phyloP scores from a whole-genome alignment of 257 asterid genomes.

The Agastache rugosa region DNA sequence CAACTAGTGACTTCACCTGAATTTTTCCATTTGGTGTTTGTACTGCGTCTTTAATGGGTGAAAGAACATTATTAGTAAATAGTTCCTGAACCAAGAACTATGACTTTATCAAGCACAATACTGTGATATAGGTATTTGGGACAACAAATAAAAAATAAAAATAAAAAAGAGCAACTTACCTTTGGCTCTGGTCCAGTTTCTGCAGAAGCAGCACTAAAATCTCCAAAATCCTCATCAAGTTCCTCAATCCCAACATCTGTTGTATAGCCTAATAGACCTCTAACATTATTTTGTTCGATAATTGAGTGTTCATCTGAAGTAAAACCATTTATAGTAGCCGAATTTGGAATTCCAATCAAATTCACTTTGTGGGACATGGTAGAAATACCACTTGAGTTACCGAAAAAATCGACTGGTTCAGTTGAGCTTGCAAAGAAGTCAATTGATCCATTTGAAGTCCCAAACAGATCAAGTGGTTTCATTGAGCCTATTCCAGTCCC shows the following conservation, averaged over 20 bases:
- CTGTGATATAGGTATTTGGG: conserved; percentile 6
- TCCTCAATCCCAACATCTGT: conserved; percentile 46
- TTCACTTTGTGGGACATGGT: conserved; percentile 43
- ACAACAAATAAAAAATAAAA: not conserved
- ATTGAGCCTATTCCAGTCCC: conserved; percentile 42
- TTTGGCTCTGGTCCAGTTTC: conserved; percentile 49
- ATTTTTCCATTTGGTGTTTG: conserved; percentile 32
- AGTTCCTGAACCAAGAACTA: conserved; percentile 44
- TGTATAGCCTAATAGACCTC: conserved; percentile 35
- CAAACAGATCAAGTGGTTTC: conserved; percentile 43
- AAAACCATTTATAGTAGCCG: conserved; percentile 40
- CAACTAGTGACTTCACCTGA: conserved; percentile 39
- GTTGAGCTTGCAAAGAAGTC: conserved; percentile 42
- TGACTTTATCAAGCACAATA: conserved; percentile 24
- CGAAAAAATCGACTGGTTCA: conserved; percentile 48
- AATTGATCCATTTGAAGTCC: conserved; percentile 45
- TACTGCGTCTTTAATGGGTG: conserved; percentile 33
- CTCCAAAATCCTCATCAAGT: conserved; percentile 70
- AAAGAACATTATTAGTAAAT: conserved; percentile 29
- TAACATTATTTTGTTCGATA: conserved; percentile 40
- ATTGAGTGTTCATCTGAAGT: conserved; percentile 37
- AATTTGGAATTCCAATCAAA: conserved; percentile 43
- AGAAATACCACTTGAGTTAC: conserved; percentile 47
- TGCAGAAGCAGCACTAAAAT: conserved; percentile 59
- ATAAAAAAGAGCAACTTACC: conserved; percentile 44